Base-by-base conservation (phyloP, 305 asterid genomes). In the Salvia sclarea region DNA sequence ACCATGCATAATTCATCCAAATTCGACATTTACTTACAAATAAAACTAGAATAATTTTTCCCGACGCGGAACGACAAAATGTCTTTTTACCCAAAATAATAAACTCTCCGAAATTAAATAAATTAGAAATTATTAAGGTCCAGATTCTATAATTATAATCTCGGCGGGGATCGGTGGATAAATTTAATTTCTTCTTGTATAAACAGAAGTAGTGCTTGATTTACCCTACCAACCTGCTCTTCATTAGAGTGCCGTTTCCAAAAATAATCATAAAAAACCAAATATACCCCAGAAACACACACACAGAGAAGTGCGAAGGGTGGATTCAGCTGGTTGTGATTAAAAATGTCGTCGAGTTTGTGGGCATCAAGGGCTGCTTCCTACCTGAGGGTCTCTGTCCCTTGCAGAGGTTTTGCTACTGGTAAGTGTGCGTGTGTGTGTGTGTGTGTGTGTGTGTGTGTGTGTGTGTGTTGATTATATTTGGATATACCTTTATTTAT, bases 281-380 rank as follows among this genome's bases (percentile, higher is more conserved):
- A 66, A 52, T 45, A 62, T 35, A 66, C 45, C 33, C 14, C 63
- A 16, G 14, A 53, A 49, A 20, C 40, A 44, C 37, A 69, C 59
- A 21, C 52, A n/a, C 65, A 74, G 70, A 53, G 61, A 18, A 47
- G 41, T 64, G 68, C 37, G 31, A 24, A 57, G 69, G 81, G 79
- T 50, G 76, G 64, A 33, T 54, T 74, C 40, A 10, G 64, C 45
- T 66, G 71, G 62, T 58, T 52, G 21, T 50, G 68, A 60, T 41
- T 44, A 38, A 60, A 54, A 37, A 91, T 93, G 97, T 95, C 97
- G 57, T 79, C 96, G 13, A 78, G 76, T 74, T 73, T 88, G 79
- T 93, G 96, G 96, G 98, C 96, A 45, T 76, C 84, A 8, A 87
- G 76, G 74, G 87, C 88, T 71, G 98, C 97, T 88, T 87, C 98